Percentiles rank a stretch among this genome's conserved stretches.
Conservation (phyloP, 2,329 filamentous ascomycete species). For the Ceratocystis alfenasii region DNA sequence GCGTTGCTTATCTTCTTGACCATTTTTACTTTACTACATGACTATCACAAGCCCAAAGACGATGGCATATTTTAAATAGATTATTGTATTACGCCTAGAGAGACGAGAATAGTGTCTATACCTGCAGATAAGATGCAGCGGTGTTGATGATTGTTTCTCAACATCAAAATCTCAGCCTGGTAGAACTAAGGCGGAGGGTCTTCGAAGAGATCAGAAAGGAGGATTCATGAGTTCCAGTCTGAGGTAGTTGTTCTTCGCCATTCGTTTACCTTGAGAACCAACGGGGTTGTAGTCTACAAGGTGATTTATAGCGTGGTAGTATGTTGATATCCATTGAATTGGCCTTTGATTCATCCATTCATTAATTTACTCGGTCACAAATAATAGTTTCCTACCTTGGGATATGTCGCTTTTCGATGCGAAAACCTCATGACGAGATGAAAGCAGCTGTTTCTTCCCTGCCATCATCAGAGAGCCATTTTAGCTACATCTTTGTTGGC, state of each 20-base stretch:
- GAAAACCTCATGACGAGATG: no score
- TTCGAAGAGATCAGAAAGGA: conserved; percentile 57
- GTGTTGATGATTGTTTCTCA: conserved; percentile 49
- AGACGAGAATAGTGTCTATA: background rate
- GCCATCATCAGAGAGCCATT: background rate
- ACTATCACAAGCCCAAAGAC: conserved; percentile 3
- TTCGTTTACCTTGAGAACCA: conserved; percentile 88
- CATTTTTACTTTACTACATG: conserved; percentile 14
- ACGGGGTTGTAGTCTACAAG: conserved; percentile 31
- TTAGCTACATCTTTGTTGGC: background rate
- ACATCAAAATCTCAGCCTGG: conserved; percentile 75
- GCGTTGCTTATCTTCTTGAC: conserved; percentile 8
- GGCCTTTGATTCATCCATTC: background rate
- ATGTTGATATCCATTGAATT: background rate
- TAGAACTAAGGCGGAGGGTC: conserved; percentile 53
- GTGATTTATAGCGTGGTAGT: conserved; percentile 21
- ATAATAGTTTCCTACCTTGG: background rate
- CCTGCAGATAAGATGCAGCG: no score
- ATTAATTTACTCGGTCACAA: background rate
- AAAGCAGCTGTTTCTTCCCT: background rate
- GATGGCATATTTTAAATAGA: conserved; percentile 10
- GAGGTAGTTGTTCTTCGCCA: conserved; percentile 63
- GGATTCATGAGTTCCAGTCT: conserved; percentile 38
- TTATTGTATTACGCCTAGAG: conserved; percentile 6
- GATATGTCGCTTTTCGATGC: no score